phyloP scores from a whole-genome alignment of 306 rosid species.

The Dalbergia cochinchinensis region DNA sequence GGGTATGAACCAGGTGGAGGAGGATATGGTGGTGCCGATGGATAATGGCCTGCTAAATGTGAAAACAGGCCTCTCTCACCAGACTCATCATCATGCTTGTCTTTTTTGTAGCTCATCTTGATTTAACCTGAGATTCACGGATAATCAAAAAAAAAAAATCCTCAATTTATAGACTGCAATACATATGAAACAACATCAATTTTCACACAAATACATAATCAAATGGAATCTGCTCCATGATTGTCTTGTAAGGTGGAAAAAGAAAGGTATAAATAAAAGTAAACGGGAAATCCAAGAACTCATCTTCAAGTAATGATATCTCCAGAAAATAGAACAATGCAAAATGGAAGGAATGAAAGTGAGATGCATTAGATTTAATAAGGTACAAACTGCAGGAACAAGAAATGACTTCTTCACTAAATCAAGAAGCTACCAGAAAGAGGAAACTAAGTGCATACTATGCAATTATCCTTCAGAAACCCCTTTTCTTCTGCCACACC shows the following conservation, averaged over 20 bases:
- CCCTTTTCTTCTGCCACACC: constrained; percentile 8
- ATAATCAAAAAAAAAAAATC: not conserved
- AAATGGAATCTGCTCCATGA: constrained; percentile 10
- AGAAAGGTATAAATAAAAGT: not conserved
- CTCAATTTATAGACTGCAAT: not conserved
- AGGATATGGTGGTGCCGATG: constrained; percentile 49
- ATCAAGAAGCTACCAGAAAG: too few relatives aligned
- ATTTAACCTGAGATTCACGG: constrained; percentile 33
- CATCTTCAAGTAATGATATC: not conserved
- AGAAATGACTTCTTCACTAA: too few relatives aligned
- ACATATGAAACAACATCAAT: constrained; percentile 11
- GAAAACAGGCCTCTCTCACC: constrained; percentile 55
- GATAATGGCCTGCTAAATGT: constrained; percentile 50
- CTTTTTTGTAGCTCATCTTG: constrained; percentile 50
- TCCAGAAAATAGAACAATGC: not conserved
- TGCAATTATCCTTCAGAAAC: constrained; percentile 8
- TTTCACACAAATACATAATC: not conserved
- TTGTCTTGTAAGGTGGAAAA: constrained; percentile 17
- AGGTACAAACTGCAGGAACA: too few relatives aligned
- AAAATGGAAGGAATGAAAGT: not conserved
- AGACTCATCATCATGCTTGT: constrained; percentile 43
- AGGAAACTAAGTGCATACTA: too few relatives aligned
- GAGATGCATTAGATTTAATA: not conserved
- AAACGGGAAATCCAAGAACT: not conserved
- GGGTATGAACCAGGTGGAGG: constrained; percentile 54